Evolutionary conservation across 352 stramenopile genomes (phyloP), one percentile per base, ranked within the genome.

Genomic region (Phytopythium oedochilum): DNA sequence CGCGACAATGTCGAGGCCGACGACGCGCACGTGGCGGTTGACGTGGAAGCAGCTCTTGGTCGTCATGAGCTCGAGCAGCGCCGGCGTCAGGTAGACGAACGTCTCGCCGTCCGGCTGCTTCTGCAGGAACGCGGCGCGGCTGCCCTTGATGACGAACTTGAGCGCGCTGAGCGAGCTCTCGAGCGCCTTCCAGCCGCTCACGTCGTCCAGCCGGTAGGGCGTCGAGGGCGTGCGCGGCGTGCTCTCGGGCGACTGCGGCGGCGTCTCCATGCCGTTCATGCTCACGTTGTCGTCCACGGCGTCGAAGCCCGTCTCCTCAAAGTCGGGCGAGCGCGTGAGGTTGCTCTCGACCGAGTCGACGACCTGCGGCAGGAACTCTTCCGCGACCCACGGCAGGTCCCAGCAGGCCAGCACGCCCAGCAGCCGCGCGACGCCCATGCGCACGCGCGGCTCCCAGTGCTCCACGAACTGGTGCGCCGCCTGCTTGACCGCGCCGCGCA

Each of bases 171-270:
- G 60, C 8, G 78, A 96, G n/a, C 90, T 98, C 68, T 98, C 96
- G 7, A 98, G 76, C 2, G 91, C 88, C 64, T 98, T 97, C 94
- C 95, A 99, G 29, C 96, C 95, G 47, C 92, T 98, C 5, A 97
- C 98, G 63, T 99, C 95, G 60, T 99, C 95, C 49, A 98, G 74
- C 17, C 88, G 65, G 45, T 91, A 86, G 59, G 75, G 91, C 45
- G 72, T 93, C 54, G 68, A 93, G 10, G 77, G 84, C 38, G 75
- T 93, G 50, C 74, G 86, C 12, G 71, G 78, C 25, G 81, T 92
- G 17, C 67, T 58, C 31, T 82, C 76, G 17, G 76, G 77, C 45
- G 76, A 84, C 20, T 75, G 74, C 28, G 71, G 78, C 10, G 80
- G 80, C 26, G 80, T 88, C 55, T 82, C 63, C 78, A 90, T 90